Conservation (phyloP, 805 yeast genomes). For the Teunomyces barrocoloradensis region DNA sequence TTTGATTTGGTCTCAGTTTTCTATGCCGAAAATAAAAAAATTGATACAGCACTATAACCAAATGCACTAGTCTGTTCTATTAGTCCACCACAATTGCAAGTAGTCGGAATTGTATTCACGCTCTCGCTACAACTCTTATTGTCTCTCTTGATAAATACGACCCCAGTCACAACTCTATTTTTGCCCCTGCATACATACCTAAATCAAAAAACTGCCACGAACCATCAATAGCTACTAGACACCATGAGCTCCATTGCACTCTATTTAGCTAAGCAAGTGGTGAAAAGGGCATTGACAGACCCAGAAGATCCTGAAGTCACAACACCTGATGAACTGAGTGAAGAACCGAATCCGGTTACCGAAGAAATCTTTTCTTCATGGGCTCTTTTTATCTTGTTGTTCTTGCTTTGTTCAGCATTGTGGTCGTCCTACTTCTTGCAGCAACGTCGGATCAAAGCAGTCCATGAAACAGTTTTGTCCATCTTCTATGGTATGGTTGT, state of each 20-base stretch:
- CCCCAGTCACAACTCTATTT: not conserved
- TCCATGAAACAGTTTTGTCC: conserved; percentile 96
- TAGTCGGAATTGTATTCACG: no score
- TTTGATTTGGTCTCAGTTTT: no score
- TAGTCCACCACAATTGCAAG: no score
- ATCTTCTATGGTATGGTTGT: conserved; percentile 97
- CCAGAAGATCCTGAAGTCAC: conserved; percentile 44
- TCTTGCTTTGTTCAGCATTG: conserved; percentile 78
- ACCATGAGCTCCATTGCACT: conserved; percentile 27
- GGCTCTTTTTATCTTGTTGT: conserved; percentile 88
- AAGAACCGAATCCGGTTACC: conserved; percentile 74
- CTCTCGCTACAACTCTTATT: no score
- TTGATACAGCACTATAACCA: no score
- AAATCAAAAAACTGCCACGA: conserved; percentile 2
- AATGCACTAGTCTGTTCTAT: no score
- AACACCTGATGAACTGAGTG: conserved; percentile 55
- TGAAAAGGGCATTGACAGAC: conserved; percentile 31
- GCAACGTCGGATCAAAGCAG: conserved; percentile 85
- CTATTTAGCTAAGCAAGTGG: conserved; percentile 23
- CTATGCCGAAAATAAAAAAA: no score
- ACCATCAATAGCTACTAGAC: not conserved
- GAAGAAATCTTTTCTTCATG: conserved; percentile 96
- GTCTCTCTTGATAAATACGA: not conserved
- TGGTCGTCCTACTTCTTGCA: conserved; percentile 95
- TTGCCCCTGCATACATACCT: conserved; percentile 1